phyloP scores from a whole-genome alignment of 306 rosid genomes.

The Ochetophila trinervis region DNA sequence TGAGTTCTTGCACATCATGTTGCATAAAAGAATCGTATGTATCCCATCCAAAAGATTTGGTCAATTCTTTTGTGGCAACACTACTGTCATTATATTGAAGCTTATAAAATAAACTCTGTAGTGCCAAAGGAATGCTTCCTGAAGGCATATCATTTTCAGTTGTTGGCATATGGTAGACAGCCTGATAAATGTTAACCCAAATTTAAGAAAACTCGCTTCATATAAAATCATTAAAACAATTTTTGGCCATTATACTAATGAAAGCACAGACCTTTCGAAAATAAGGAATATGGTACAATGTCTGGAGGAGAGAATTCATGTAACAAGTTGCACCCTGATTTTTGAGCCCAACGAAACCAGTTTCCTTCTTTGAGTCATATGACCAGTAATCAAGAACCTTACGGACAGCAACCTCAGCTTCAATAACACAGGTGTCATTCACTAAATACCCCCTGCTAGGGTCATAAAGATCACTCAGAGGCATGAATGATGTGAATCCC shows the following conservation, averaged over 20 bases:
- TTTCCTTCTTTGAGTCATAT: constrained; percentile 90
- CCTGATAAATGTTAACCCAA: constrained; percentile 44
- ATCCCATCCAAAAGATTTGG: constrained; percentile 97
- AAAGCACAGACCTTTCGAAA: constrained; percentile 71
- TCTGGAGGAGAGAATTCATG: constrained; percentile 96
- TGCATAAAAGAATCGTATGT: constrained; percentile 92
- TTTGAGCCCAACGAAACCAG: constrained; percentile 90
- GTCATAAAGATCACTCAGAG: constrained; percentile 76
- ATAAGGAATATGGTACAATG: constrained; percentile 85
- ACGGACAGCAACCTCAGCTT: constrained; percentile 87
- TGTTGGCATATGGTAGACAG: constrained; percentile 96
- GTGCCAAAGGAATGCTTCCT: constrained; percentile 90
- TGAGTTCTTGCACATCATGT: constrained; percentile 97
- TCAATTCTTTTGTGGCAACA: constrained; percentile 88
- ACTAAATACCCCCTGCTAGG: constrained; percentile 72
- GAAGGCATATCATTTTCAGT: constrained; percentile 95
- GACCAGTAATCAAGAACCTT: constrained; percentile 82
- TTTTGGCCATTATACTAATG: constrained; percentile 5
- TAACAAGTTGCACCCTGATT: constrained; percentile 99
- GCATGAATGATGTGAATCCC: constrained; percentile 93
- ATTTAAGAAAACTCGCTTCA: constrained; percentile 25
- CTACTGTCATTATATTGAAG: constrained; percentile 83
- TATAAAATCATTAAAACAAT: constrained; percentile 4
- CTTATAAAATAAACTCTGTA: constrained; percentile 91
- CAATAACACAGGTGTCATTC: constrained; percentile 67